Evolutionary conservation across 208 protist genomes (phyloP).

Genomic region (Wallacemonas rigidus): DNA sequence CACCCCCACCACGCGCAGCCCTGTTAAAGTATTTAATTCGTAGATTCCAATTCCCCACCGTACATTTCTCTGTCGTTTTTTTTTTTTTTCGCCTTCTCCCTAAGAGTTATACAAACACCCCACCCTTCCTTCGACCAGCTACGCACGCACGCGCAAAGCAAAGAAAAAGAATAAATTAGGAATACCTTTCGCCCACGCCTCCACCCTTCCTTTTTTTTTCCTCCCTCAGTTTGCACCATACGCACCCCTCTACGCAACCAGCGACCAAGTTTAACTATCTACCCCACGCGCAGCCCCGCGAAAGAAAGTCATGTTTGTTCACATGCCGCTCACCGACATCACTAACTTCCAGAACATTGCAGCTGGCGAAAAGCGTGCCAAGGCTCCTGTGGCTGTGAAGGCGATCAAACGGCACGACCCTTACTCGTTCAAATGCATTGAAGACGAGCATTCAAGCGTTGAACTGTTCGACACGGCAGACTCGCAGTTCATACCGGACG

Average conservation of each 20-base stretch:
- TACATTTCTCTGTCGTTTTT: neutral
- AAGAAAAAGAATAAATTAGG: constrained; percentile 9
- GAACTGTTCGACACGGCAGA: neutral
- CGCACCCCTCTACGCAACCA: neutral
- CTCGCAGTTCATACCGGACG: constrained; percentile 28
- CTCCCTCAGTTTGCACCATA: constrained; percentile 4
- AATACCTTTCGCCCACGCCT: neutral
- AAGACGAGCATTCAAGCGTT: constrained; percentile 28
- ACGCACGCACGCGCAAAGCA: neutral
- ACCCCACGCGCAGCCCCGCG: neutral
- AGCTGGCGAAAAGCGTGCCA: constrained; percentile 15
- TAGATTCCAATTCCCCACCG: neutral
- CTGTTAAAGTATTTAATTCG: neutral
- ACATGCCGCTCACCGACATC: constrained; percentile 66
- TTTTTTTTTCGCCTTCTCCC: neutral
- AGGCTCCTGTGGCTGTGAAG: constrained; percentile 12
- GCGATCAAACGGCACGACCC: constrained; percentile 57
- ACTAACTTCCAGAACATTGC: constrained; percentile 56
- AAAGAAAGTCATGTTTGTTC: constrained; percentile 23
- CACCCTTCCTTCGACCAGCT: too few species aligned
- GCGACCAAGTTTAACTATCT: neutral
- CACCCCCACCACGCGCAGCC: neutral
- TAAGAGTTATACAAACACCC: neutral
- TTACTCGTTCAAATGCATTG: constrained; percentile 75
- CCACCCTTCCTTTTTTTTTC: constrained; percentile 10